Conservation (phyloP, 805 yeast species). For the Saturnispora bothae region DNA sequence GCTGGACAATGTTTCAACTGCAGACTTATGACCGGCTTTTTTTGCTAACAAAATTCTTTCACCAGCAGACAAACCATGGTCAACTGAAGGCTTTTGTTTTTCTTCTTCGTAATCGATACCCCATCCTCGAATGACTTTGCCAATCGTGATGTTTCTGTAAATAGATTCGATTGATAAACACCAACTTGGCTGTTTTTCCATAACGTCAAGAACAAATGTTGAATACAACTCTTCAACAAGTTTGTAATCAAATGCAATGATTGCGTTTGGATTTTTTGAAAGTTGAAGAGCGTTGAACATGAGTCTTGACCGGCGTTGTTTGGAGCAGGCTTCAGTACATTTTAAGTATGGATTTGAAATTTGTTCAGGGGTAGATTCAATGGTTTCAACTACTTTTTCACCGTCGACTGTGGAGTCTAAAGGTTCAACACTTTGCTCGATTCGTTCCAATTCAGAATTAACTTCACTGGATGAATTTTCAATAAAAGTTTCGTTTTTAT, state of each 20-base stretch:
- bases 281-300: conserved; percentile 51
- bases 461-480: background rate
- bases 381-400: background rate
- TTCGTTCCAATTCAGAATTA: background rate
- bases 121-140: conserved; percentile 7
- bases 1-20: conserved; percentile 24
- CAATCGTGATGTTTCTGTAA: conserved; percentile 23
- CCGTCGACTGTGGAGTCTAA: background rate
- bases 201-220: conserved; percentile 37
- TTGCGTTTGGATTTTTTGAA: conserved; percentile 12
- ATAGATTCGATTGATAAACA: conserved; percentile 51
- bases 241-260: conserved; percentile 17
- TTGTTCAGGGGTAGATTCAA: conserved; percentile 15
- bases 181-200: conserved; percentile 53
- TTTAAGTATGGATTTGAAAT: conserved; percentile 24
- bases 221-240: conserved; percentile 31
- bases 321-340: conserved; percentile 66
- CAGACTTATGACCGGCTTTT: conserved; percentile 2
- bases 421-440: background rate
- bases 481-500: background rate
- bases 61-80: conserved; percentile 5
- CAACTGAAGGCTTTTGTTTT: background rate
- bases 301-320: conserved; percentile 46
- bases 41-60: conserved; percentile 2
- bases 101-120: conserved; percentile 5